Evolutionary conservation across 2,329 filamentous ascomycete genomes (phyloP).

Genomic region (Arthrobotrys entomopaga): DNA sequence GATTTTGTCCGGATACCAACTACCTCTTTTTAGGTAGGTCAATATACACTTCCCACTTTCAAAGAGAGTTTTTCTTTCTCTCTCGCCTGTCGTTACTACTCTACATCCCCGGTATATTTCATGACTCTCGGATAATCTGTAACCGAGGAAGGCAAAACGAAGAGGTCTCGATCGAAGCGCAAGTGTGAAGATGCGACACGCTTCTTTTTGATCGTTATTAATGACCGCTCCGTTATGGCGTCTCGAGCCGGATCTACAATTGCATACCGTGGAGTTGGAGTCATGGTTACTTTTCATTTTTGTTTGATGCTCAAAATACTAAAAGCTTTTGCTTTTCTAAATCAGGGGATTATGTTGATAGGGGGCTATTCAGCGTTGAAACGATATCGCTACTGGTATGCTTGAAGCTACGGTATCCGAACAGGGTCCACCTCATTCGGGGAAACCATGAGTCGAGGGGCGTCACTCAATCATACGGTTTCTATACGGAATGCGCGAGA

Average conservation of each 20-base stretch:
- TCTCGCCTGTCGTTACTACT: slow-evolving; percentile 16
- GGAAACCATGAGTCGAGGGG: slow-evolving; percentile 98
- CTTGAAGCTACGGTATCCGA: slow-evolving; percentile 94
- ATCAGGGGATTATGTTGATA: slow-evolving; percentile 90
- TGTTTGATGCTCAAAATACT: slow-evolving; percentile 17
- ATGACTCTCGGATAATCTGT: slow-evolving; percentile 39
- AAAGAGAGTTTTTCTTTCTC: slow-evolving; percentile 23
- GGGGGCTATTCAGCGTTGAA: slow-evolving; percentile 97
- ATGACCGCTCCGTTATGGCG: slow-evolving; percentile 5
- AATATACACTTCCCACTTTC: neutral
- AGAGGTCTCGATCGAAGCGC: slow-evolving; percentile 8
- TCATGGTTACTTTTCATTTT: neutral
- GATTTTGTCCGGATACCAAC: slow-evolving; percentile 96
- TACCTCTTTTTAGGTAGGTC: slow-evolving; percentile 88
- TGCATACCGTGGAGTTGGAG: slow-evolving; percentile 28
- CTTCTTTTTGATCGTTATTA: slow-evolving; percentile 16
- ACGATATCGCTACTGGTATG: slow-evolving; percentile 98
- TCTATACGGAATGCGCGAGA: slow-evolving; percentile 96
- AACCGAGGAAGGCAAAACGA: slow-evolving; percentile 38
- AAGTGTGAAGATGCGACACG: slow-evolving; percentile 34
- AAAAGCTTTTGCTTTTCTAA: slow-evolving; percentile 61
- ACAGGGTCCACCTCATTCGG: slow-evolving; percentile 93
- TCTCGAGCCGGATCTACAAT: slow-evolving; percentile 23
- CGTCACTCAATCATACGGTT: slow-evolving; percentile 98
- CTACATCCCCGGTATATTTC: slow-evolving; percentile 11